These are phyloP conservation scores for Theileria orientalis DNA, from an alignment of 169 alveolate genomes.

Conservation along the genomic window DNA sequence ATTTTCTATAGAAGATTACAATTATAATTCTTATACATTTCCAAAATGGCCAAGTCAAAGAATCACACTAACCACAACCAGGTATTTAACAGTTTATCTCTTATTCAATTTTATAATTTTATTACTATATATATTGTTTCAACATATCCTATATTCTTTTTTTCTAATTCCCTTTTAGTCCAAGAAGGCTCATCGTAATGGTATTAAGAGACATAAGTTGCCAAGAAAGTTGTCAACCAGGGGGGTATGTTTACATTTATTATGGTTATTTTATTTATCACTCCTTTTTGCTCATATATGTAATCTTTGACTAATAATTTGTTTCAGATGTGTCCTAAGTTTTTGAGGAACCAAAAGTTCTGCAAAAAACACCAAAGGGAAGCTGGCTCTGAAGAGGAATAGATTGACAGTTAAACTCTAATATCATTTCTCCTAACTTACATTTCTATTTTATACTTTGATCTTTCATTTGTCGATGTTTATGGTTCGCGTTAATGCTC, in stretches of 20 bases:
- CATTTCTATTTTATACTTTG: neutral
- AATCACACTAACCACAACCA: conserved; percentile 87
- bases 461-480: neutral
- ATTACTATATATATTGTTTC: neutral
- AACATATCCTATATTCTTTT: neutral
- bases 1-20: neutral
- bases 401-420: neutral
- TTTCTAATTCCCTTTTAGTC: conserved; percentile 48
- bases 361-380: conserved; percentile 79
- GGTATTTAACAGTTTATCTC: conserved; percentile 52
- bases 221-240: conserved; percentile 78
- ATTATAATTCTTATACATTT: neutral
- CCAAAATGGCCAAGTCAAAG: conserved; percentile 84
- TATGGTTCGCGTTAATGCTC: too few species aligned
- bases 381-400: conserved; percentile 9
- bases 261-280: neutral
- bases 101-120: neutral
- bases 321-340: conserved; percentile 81
- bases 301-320: neutral
- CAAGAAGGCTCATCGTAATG: conserved; percentile 85
- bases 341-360: conserved; percentile 80
- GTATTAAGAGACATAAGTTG: conserved; percentile 75
- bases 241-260: conserved; percentile 70
- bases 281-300: neutral
- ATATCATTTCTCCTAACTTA: conserved; percentile 1